These are phyloP conservation scores for Psilocybe cyanescens DNA, from an alignment of 768 basidiomycete genomes.

Conservation along the genomic window DNA sequence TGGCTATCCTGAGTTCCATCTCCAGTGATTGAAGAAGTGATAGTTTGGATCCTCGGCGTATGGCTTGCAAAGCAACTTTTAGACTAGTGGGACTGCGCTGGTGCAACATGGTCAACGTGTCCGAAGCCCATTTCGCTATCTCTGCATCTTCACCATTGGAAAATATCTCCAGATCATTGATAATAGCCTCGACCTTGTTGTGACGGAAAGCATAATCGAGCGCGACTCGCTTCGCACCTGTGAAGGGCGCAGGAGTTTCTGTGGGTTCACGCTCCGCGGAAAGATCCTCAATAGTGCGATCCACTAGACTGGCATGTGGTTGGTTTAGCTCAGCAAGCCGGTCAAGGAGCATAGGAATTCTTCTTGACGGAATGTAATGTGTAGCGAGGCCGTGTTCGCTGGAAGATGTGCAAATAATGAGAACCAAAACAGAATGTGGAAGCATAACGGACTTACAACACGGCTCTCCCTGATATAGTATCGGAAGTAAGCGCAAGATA, in stretches of 20 bases:
- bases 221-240: conserved; percentile 69
- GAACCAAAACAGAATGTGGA: conserved; percentile 5
- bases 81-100: conserved; percentile 90
- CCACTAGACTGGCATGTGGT: conserved; percentile 40
- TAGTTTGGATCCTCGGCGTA: conserved; percentile 70
- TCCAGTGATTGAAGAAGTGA: conserved; percentile 68
- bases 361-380: conserved; percentile 83
- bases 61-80: conserved; percentile 83
- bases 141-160: conserved; percentile 38
- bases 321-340: conserved; percentile 64
- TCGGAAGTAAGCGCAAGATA: conserved; percentile 89
- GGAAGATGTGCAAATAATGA: conserved; percentile 14
- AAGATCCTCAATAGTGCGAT: conserved; percentile 70
- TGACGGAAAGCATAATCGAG: conserved; percentile 82
- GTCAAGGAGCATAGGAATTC: conserved; percentile 71
- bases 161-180: conserved; percentile 56
- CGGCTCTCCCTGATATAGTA: conserved; percentile 73
- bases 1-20: conserved; percentile 88
- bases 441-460: conserved; percentile 65
- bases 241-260: conserved; percentile 56
- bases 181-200: conserved; percentile 71
- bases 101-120: conserved; percentile 65
- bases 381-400: conserved; percentile 95
- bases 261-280: conserved; percentile 69
- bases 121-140: conserved; percentile 74